Evolutionary conservation across 345 rosid species (phyloP).

Genomic region (Turritis glabra): DNA sequence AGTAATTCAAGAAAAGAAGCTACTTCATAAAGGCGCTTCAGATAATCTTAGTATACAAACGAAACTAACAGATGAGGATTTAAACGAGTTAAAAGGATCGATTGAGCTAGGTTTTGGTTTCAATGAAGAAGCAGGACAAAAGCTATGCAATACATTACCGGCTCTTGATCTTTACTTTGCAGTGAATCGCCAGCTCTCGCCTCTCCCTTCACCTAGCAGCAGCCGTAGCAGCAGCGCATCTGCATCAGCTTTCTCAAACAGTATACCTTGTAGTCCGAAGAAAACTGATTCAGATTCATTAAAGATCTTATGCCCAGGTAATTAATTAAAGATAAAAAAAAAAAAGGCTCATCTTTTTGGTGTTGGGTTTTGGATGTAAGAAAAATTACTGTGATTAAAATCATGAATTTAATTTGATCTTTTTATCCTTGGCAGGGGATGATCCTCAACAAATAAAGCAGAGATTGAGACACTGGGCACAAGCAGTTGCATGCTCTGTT

Average conservation of each 20-base stretch:
- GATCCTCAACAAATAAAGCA: conserved; percentile 68
- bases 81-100: conserved; percentile 82
- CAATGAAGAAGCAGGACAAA: conserved; percentile 78
- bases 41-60: conserved; percentile 56
- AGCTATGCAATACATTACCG: conserved; percentile 70
- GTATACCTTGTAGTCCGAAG: conserved; percentile 67
- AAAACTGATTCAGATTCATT: conserved; percentile 59
- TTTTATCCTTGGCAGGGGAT: conserved; percentile 26
- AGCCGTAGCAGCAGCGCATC: conserved; percentile 47
- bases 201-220: conserved; percentile 73
- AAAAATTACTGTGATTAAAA: background rate
- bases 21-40: conserved; percentile 27
- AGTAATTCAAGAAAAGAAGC: conserved; percentile 50
- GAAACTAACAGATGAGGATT: conserved; percentile 76
- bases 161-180: conserved; percentile 92
- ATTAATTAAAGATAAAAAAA: background rate
- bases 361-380: background rate
- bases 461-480: conserved; percentile 94
- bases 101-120: conserved; percentile 97
- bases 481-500: conserved; percentile 91
- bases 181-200: conserved; percentile 74
- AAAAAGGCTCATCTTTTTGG: too few species aligned
- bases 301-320: conserved; percentile 85
- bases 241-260: conserved; percentile 32
- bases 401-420: background rate